Evolutionary conservation across 1,139 yeast genomes (phyloP), one percentile per base, ranked within the genome.

Genomic region (Insectozyma bohioensis): DNA sequence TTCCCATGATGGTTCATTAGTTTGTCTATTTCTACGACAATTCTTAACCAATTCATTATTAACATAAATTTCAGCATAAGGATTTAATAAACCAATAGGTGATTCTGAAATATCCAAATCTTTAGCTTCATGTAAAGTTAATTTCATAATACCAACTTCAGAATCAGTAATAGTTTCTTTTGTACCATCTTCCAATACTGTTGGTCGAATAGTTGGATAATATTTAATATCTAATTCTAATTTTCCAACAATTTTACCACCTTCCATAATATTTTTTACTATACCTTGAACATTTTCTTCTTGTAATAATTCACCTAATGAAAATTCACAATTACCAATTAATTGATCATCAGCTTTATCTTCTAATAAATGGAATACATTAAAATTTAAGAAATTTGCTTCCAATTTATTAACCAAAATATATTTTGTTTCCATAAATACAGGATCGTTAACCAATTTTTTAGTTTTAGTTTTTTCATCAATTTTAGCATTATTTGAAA

Each of bases 1-100:
- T 43, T 78, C 80, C 81, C 85, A 84, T 11, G 78, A 62, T 12
- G 94, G 94, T 47, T 79, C 85, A 48, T 82, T 83, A 12, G 78
- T 72, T 50, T 76, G 74, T 50, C 78, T 78, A 51, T 82, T 64
- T 24, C 71, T 71, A 66, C 92, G 78, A 40, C 79, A 75, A 5
- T 60, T 59, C 47, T 73, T 73, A 10, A 71, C 67, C 36, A 75
- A 59, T 41, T 78, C 71, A 28, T 70, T 72, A 50, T 81, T 77
- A 35, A 81, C 56, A 47, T 59, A 78, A 15, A 84, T 58, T 47
- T 80, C 85, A 8, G 87, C 87, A 52, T 72, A 79, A 17, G 92
- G 85, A 48, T 82, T 80, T 52, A 84, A 62, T 35, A 70, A 71
- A 30, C 95, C 96, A 41, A 83, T 69, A 39, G 80, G 65, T 1